Percentiles rank a stretch among this genome's conserved stretches.
Conservation (phyloP, 2,329 filamentous ascomycete species). For the Exophiala sp. region DNA sequence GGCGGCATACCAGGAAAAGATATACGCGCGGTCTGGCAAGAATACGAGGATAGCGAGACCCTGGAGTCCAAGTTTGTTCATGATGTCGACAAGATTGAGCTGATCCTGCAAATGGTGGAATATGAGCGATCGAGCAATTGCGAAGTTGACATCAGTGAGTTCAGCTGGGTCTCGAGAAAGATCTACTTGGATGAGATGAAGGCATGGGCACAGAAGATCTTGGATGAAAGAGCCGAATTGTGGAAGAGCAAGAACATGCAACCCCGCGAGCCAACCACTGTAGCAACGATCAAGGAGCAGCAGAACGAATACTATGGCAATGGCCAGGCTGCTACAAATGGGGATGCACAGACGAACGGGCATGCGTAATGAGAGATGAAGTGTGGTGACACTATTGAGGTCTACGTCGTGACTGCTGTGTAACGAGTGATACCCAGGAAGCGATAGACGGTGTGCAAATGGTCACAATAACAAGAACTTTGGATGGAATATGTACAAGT, state of each 20-base stretch:
- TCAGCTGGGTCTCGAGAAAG: conserved; percentile 70
- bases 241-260: conserved; percentile 55
- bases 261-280: conserved; percentile 20
- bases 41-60: conserved; percentile 87
- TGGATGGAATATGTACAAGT: too few species aligned
- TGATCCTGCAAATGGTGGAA: conserved; percentile 92
- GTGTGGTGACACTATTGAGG: background rate
- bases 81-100: conserved; percentile 95
- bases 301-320: conserved; percentile 30
- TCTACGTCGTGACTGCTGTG: background rate
- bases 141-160: conserved; percentile 76
- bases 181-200: conserved; percentile 75
- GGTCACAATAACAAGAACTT: background rate
- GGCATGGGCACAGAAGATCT: conserved; percentile 71
- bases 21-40: conserved; percentile 80
- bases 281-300: conserved; percentile 24
- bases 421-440: conserved; percentile 14
- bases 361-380: conserved; percentile 1
- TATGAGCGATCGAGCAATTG: conserved; percentile 74
- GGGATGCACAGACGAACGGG: conserved; percentile 8
- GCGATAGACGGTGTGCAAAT: conserved; percentile 1
- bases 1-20: conserved; percentile 67
- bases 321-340: conserved; percentile 11
- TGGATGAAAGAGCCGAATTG: conserved; percentile 70
- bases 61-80: conserved; percentile 86